These are phyloP conservation scores for Mycena leptocephala DNA, from an alignment of 768 basidiomycete species.

Conservation along the genomic window DNA sequence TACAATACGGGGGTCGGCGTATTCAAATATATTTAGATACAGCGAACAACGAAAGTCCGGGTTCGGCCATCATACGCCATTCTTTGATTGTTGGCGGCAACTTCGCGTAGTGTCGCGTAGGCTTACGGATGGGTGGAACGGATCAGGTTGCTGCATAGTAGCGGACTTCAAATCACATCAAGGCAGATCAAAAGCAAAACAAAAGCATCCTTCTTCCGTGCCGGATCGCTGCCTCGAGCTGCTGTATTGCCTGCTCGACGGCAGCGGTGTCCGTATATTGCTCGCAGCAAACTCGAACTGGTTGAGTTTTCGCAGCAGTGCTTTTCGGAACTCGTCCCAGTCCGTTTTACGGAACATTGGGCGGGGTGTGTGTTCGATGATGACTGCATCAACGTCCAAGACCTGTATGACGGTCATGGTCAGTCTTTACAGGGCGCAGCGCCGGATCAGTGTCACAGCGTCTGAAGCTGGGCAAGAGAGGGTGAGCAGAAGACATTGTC, in stretches of 20 bases:
- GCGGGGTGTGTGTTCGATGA: neutral
- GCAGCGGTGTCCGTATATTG: neutral
- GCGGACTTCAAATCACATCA: too few relatives aligned
- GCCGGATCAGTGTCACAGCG: slow-evolving; percentile 43
- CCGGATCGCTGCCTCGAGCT: slow-evolving; percentile 36
- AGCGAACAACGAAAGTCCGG: too few relatives aligned
- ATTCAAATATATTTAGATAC: too few relatives aligned
- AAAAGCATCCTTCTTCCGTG: too few relatives aligned
- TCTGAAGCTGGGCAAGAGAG: slow-evolving; percentile 36
- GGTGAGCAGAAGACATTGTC: slow-evolving; percentile 61
- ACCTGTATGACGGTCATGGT: slow-evolving; percentile 59
- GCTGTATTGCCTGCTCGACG: neutral
- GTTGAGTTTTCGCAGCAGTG: neutral
- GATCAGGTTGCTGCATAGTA: too few relatives aligned
- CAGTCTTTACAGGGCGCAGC: slow-evolving; percentile 39
- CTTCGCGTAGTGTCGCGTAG: too few relatives aligned
- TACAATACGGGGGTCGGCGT: too few relatives aligned
- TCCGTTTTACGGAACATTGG: slow-evolving; percentile 48
- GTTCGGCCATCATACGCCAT: too few relatives aligned
- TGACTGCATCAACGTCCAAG: slow-evolving; percentile 35
- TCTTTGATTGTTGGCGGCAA: too few relatives aligned
- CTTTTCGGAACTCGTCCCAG: slow-evolving; percentile 45
- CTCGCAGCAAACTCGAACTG: neutral
- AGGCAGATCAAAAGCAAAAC: neutral
- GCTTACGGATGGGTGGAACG: too few relatives aligned